A percentile compares a stretch with the other conserved stretches of the same genome.
These are phyloP conservation scores for Aegilops speltoides DNA, from an alignment of 176 grass and related monocot genomes.

Conservation along the genomic window DNA sequence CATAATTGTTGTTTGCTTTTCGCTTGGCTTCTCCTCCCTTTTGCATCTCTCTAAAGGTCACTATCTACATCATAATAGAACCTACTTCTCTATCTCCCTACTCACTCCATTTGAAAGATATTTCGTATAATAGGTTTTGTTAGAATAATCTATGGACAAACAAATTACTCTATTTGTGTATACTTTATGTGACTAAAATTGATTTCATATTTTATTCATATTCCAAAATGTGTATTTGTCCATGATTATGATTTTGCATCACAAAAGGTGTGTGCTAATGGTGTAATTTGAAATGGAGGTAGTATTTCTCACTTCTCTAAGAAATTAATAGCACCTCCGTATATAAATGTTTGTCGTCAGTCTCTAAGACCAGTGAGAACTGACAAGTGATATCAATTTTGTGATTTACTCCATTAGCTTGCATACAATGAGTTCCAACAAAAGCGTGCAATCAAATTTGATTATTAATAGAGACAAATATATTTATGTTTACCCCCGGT, in stretches of 20 bases:
- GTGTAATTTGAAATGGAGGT: too few species aligned
- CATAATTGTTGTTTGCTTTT: conserved; percentile 26
- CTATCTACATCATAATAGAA: not conserved
- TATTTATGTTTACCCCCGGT: not conserved
- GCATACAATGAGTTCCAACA: not conserved
- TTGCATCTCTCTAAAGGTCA: not conserved
- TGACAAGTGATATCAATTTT: not conserved
- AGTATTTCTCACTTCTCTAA: not conserved
- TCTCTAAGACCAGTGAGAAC: not conserved
- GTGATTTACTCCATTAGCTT: too few species aligned
- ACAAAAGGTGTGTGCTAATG: too few species aligned
- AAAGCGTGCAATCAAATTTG: not conserved
- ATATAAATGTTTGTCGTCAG: not conserved
- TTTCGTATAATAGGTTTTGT: too few species aligned
- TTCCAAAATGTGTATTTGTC: too few species aligned
- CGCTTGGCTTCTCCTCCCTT: not conserved
- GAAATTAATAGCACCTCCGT: not conserved
- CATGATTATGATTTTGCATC: too few species aligned
- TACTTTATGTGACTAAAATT: too few species aligned
- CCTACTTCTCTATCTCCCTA: not conserved
- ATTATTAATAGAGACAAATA: not conserved
- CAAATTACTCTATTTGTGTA: too few species aligned
- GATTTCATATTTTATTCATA: too few species aligned
- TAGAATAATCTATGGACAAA: too few species aligned
- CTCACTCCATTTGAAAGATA: too few species aligned